phyloP scores from a whole-genome alignment of 1,139 yeast species.

The Yamadazyma spencermartinsiae region DNA sequence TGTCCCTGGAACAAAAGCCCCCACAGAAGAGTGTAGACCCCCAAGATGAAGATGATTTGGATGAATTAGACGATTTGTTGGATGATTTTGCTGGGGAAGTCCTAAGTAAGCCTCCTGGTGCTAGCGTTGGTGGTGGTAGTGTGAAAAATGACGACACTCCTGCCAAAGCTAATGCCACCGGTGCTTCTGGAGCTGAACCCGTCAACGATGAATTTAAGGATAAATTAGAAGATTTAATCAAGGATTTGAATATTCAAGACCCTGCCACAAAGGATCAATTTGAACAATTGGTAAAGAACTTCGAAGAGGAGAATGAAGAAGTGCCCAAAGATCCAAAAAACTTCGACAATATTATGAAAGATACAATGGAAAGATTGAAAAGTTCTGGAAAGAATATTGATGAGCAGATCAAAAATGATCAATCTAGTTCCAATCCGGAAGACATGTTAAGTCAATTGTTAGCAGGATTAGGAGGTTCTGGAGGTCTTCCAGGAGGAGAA shows the following conservation, averaged over 20 bases:
- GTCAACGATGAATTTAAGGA: conserved; percentile 47
- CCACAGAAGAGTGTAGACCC: not conserved
- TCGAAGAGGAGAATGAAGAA: conserved; percentile 36
- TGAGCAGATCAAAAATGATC: conserved; percentile 56
- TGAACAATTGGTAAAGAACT: conserved; percentile 49
- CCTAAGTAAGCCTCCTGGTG: conserved; percentile 62
- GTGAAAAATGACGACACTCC: conserved; percentile 67
- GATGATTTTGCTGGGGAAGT: conserved; percentile 81
- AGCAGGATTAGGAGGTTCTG: conserved; percentile 46
- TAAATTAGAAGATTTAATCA: conserved; percentile 54
- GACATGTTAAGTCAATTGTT: conserved; percentile 58
- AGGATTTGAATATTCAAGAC: conserved; percentile 55
- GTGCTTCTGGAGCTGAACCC: conserved; percentile 29
- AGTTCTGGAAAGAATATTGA: conserved; percentile 69
- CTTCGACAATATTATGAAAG: conserved; percentile 77
- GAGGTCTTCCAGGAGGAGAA: conserved; percentile 43
- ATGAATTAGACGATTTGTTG: conserved; percentile 72
- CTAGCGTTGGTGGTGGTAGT: conserved; percentile 35
- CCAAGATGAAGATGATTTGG: conserved; percentile 55
- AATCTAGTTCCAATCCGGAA: conserved; percentile 49
- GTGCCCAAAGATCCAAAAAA: conserved; percentile 35
- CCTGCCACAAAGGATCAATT: conserved; percentile 63
- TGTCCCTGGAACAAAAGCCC: conserved; percentile 6
- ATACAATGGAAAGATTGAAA: conserved; percentile 76
- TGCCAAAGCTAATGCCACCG: conserved; percentile 36